Conservation (phyloP, 73 alveolate species). For the Paramecium sexaurelia region DNA sequence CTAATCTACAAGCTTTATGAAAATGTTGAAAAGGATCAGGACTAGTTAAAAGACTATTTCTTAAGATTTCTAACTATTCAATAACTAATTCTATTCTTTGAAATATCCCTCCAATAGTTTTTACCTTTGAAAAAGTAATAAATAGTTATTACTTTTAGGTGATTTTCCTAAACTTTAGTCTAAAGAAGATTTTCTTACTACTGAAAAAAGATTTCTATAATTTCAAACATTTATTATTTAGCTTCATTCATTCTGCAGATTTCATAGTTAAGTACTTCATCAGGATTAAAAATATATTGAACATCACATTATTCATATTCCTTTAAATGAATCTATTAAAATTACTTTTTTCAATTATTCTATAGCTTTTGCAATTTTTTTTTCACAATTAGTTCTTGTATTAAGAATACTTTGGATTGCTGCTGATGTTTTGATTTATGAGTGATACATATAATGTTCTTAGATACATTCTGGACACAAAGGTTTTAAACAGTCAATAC, state of each 20-base stretch:
- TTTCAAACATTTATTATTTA: slow-evolving; percentile 33
- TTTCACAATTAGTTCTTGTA: slow-evolving; percentile 61
- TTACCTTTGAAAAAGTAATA: background rate
- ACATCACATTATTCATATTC: slow-evolving; percentile 55
- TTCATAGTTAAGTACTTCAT: slow-evolving; percentile 50
- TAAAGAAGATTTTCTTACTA: slow-evolving; percentile 29
- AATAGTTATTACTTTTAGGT: background rate
- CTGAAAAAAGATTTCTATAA: slow-evolving; percentile 34
- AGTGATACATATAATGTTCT: slow-evolving; percentile 56
- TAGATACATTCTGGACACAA: slow-evolving; percentile 67
- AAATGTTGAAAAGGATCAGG: slow-evolving; percentile 15
- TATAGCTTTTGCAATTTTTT: slow-evolving; percentile 59
- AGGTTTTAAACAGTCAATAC: slow-evolving; percentile 57
- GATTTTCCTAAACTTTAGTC: slow-evolving; percentile 60
- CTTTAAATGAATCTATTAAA: background rate
- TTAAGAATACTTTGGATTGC: slow-evolving; percentile 44
- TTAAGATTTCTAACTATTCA: slow-evolving; percentile 34
- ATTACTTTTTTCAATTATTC: background rate
- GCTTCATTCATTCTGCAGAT: slow-evolving; percentile 52
- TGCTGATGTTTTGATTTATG: background rate
- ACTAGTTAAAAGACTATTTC: slow-evolving; percentile 24
- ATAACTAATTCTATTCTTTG: slow-evolving; percentile 29
- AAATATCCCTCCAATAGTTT: slow-evolving; percentile 38
- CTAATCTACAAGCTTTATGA: slow-evolving; percentile 64
- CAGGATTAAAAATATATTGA: slow-evolving; percentile 59